Evolutionary conservation across 805 yeast genomes (phyloP).

Genomic region (Wickerhamomyces canadensis): DNA sequence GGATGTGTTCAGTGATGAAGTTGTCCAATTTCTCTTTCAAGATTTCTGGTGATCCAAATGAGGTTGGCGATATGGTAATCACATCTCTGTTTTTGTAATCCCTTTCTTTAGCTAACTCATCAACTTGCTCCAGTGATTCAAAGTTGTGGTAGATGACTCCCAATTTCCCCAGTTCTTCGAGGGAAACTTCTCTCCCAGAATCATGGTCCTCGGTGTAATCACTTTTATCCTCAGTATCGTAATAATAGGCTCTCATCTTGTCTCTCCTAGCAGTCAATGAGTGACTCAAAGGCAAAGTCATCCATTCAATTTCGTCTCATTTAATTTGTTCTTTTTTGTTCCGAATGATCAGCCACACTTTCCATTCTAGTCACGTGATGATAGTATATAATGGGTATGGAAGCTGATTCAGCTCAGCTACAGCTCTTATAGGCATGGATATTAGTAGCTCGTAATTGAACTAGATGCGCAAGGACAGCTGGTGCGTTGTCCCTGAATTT

Average conservation of each 20-base stretch:
- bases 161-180: slow-evolving; percentile 43
- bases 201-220: slow-evolving; percentile 70
- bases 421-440: no score
- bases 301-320: no score
- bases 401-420: no score
- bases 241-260: slow-evolving; percentile 49
- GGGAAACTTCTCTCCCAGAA: slow-evolving; percentile 54
- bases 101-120: slow-evolving; percentile 62
- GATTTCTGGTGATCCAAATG: slow-evolving; percentile 60
- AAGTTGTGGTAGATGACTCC: slow-evolving; percentile 67
- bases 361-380: no score
- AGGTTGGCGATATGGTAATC: slow-evolving; percentile 51
- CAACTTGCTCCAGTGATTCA: slow-evolving; percentile 46
- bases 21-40: slow-evolving; percentile 59
- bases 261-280: no score
- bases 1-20: slow-evolving; percentile 83
- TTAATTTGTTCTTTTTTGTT: no score
- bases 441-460: no score
- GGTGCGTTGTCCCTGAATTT: no score
- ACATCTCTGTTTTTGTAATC: slow-evolving; percentile 76
- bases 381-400: no score
- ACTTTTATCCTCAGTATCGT: slow-evolving; percentile 52
- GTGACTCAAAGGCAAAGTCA: no score
- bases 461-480: no score
- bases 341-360: no score